These are phyloP conservation scores for Puccinia horiana DNA, from an alignment of 1,284 basidiomycete genomes.

Conservation along the genomic window DNA sequence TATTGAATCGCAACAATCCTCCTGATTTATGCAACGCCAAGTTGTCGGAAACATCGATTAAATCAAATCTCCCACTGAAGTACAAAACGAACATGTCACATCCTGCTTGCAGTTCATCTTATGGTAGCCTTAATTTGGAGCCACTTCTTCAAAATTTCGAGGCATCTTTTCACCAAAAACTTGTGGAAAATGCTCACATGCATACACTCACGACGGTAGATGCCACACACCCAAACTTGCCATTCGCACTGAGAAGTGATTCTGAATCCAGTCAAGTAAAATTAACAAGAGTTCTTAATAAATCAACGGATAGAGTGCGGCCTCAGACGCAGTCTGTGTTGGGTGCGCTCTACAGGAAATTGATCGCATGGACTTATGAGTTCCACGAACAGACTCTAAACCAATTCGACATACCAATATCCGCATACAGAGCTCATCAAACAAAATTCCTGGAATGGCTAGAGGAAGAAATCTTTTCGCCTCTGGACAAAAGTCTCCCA, in stretches of 20 bases:
- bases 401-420: not conserved
- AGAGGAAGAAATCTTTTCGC: not conserved
- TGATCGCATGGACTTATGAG: not conserved
- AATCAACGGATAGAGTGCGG: not conserved
- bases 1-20: not conserved
- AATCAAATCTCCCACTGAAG: not conserved
- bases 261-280: not conserved
- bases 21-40: not conserved
- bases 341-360: not conserved
- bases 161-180: not conserved
- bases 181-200: not conserved
- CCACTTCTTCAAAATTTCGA: not conserved
- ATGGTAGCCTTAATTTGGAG: not conserved
- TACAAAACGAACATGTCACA: not conserved
- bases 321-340: not conserved
- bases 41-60: not conserved
- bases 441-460: not conserved
- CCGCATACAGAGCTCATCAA: not conserved
- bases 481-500: not conserved
- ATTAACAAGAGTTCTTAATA: not conserved
- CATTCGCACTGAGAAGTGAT: not conserved
- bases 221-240: not conserved
- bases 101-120: not conserved
- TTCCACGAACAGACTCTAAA: not conserved
- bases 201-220: not conserved